Conservation (phyloP, 139 green algal species). For the Diplosphaera chodatii region DNA sequence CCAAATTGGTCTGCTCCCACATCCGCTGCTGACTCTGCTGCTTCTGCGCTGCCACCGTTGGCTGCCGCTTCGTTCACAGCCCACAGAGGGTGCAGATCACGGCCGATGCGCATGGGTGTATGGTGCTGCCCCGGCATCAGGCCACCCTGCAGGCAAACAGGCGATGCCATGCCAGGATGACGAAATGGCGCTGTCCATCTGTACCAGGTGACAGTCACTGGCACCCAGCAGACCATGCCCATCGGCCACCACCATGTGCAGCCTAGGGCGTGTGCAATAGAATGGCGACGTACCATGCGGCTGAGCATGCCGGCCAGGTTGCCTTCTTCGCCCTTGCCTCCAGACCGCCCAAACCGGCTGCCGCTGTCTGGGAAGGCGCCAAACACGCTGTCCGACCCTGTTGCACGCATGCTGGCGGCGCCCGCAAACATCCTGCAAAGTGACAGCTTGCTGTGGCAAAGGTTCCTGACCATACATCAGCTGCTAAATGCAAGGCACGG, state of each 20-base stretch:
- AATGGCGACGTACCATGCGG: background rate
- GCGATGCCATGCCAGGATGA: too few species aligned
- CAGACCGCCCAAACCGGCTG: too few species aligned
- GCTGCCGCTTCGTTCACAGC: background rate
- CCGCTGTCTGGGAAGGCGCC: background rate
- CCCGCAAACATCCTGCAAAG: background rate
- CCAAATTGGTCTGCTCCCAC: conserved; percentile 7
- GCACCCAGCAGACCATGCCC: too few species aligned
- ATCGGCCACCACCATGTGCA: too few species aligned
- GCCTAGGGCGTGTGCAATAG: too few species aligned
- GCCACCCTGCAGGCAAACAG: background rate
- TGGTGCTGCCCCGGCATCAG: conserved; percentile 25
- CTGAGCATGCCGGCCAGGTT: background rate
- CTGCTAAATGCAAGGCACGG: too few species aligned
- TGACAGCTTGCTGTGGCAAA: too few species aligned
- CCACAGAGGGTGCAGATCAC: conserved; percentile 40
- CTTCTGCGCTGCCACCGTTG: too few species aligned
- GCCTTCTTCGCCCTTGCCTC: background rate
- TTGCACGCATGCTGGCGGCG: background rate
- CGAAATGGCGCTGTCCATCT: too few species aligned
- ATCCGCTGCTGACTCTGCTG: conserved; percentile 2
- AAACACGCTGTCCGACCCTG: background rate
- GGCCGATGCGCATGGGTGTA: conserved; percentile 37
- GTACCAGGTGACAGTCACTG: too few species aligned
- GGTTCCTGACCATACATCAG: too few species aligned